Conservation (phyloP, 2,329 filamentous ascomycete genomes). For the Aureobasidium sp. region DNA sequence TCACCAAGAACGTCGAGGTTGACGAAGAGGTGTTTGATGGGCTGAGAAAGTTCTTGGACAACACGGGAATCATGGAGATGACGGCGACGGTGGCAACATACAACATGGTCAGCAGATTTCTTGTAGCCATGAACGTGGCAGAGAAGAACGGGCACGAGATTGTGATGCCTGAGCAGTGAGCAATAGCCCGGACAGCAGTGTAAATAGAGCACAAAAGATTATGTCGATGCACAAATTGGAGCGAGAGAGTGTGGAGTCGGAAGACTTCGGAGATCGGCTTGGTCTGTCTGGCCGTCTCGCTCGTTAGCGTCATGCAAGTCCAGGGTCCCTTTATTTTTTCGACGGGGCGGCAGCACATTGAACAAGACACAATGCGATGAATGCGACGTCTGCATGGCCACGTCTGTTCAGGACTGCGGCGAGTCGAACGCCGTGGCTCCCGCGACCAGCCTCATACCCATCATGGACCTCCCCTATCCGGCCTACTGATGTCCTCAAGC, state of each 20-base stretch:
- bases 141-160: constrained; percentile 32
- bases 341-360: neutral
- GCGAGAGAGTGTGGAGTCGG: neutral
- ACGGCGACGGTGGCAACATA: constrained; percentile 32
- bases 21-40: constrained; percentile 26
- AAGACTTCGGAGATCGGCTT: neutral
- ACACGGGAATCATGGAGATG: constrained; percentile 31
- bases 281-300: neutral
- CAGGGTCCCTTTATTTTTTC: constrained; percentile 8
- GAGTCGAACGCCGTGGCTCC: neutral
- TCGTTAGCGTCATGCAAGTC: constrained; percentile 14
- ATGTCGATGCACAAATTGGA: neutral
- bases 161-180: constrained; percentile 24
- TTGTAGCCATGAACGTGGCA: constrained; percentile 33
- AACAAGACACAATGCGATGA: constrained; percentile 8
- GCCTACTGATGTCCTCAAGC: neutral
- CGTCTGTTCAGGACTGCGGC: constrained; percentile 9
- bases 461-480: neutral
- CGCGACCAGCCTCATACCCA: neutral
- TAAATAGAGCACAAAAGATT: neutral
- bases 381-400: constrained; percentile 9
- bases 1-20: constrained; percentile 27
- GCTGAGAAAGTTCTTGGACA: constrained; percentile 25
- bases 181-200: neutral
- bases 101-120: constrained; percentile 33